Evolutionary conservation across 73 alveolate species (phyloP).

Genomic region (Tetrahymena borealis): DNA sequence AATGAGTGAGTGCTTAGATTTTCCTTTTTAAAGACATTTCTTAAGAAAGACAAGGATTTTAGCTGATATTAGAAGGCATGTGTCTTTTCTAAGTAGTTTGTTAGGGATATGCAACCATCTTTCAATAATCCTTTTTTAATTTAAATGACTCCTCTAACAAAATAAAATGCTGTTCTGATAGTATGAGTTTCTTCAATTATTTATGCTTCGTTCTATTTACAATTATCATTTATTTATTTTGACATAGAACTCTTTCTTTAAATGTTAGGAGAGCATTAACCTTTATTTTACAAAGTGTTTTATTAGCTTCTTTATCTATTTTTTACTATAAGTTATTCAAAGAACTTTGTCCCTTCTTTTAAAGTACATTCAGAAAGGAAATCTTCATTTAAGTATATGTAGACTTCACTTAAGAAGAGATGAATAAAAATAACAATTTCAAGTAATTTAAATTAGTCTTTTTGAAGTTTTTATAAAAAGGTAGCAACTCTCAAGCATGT

Average conservation of each 20-base stretch:
- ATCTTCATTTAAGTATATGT: not conserved
- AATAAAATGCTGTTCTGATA: not conserved
- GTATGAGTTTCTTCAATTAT: not conserved
- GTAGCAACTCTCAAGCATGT: not conserved
- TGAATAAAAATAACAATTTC: not conserved
- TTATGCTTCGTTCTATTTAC: not conserved
- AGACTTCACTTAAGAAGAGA: not conserved
- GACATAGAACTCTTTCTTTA: not conserved
- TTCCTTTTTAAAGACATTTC: not conserved
- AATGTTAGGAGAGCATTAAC: not conserved
- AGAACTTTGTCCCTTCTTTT: not conserved
- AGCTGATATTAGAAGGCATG: not conserved
- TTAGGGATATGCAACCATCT: not conserved
- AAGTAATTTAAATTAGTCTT: not conserved
- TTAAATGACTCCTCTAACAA: not conserved
- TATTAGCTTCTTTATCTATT: not conserved
- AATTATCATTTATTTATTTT: not conserved
- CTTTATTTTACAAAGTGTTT: not conserved
- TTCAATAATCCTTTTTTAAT: not conserved
- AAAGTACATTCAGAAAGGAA: not conserved
- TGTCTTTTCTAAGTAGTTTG: not conserved
- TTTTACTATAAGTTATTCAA: not conserved
- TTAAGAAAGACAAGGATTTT: not conserved
- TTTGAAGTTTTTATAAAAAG: not conserved
- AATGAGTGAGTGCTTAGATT: not conserved